Evolutionary conservation across 495 filamentous ascomycete genomes (phyloP).

Genomic region (Tetracladium marchalianum): DNA sequence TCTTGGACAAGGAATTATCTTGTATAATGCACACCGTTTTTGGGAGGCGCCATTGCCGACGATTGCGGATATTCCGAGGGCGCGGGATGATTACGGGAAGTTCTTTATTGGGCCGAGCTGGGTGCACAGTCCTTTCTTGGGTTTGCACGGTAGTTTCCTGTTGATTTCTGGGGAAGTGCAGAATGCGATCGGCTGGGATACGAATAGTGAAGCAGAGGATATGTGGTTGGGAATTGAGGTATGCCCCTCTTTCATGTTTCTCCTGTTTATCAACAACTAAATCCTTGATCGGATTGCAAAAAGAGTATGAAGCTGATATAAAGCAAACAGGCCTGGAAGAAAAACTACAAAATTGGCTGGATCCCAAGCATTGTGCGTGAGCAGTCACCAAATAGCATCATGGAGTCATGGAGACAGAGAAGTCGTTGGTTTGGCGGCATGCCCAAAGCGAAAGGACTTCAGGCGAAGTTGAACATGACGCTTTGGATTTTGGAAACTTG

Average conservation of each 20-base stretch:
- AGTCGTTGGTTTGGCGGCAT: constrained; percentile 1
- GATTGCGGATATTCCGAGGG: background rate
- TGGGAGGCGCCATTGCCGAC: background rate
- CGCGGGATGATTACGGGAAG: background rate
- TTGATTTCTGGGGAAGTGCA: background rate
- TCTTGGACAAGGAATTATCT: constrained; percentile 1
- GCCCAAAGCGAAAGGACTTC: background rate
- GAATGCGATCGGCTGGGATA: constrained; percentile 1
- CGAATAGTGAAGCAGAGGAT: background rate
- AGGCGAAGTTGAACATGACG: background rate
- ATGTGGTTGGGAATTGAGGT: background rate
- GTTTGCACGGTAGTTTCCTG: background rate
- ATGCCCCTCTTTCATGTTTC: no score
- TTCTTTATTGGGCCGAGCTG: background rate
- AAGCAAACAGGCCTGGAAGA: background rate
- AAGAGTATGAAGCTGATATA: background rate
- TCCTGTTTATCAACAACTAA: no score
- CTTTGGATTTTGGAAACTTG: background rate
- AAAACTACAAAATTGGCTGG: background rate
- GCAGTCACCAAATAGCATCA: background rate
- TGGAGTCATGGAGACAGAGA: background rate
- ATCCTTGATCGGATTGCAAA: no score
- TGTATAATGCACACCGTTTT: background rate
- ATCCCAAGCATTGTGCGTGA: constrained; percentile 1
- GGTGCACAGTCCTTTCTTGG: background rate